These are phyloP conservation scores for Teunomyces tritomae DNA, from an alignment of 805 yeast species.

Conservation along the genomic window DNA sequence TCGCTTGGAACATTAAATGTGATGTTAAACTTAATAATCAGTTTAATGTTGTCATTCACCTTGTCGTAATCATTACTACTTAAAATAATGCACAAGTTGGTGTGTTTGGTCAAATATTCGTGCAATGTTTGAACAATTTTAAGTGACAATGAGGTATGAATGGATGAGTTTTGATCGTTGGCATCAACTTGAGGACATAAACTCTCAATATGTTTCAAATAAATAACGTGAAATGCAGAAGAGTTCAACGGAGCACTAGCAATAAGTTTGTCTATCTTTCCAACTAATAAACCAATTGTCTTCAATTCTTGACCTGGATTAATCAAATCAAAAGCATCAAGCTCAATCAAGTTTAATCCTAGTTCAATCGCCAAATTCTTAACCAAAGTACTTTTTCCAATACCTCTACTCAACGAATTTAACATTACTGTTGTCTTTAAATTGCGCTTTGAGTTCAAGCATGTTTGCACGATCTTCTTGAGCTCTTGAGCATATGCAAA, in stretches of 20 bases:
- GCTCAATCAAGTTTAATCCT: slow-evolving; percentile 64
- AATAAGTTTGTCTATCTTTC: slow-evolving; percentile 66
- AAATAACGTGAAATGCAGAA: slow-evolving; percentile 43
- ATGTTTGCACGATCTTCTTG: slow-evolving; percentile 53
- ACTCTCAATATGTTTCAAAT: slow-evolving; percentile 71
- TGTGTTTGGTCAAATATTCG: slow-evolving; percentile 46
- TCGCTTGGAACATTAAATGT: slow-evolving; percentile 78
- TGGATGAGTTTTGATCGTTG: slow-evolving; percentile 43
- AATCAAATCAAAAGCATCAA: slow-evolving; percentile 67
- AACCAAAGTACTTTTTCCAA: slow-evolving; percentile 74
- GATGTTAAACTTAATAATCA: slow-evolving; percentile 73
- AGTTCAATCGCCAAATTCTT: slow-evolving; percentile 50
- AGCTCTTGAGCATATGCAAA: slow-evolving; percentile 50
- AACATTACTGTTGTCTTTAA: slow-evolving; percentile 64
- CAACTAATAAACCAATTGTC: slow-evolving; percentile 73
- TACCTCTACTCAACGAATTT: slow-evolving; percentile 66
- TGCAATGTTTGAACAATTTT: slow-evolving; percentile 58
- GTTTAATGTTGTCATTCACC: slow-evolving; percentile 62
- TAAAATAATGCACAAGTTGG: slow-evolving; percentile 50
- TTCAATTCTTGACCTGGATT: slow-evolving; percentile 73
- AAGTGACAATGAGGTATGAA: slow-evolving; percentile 44
- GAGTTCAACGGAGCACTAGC: slow-evolving; percentile 31
- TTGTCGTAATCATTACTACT: slow-evolving; percentile 73
- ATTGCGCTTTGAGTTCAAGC: slow-evolving; percentile 36
- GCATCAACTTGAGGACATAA: slow-evolving; percentile 67